Conservation (phyloP, 164 flowering plant species). For the Aristolochia fimbriata region DNA sequence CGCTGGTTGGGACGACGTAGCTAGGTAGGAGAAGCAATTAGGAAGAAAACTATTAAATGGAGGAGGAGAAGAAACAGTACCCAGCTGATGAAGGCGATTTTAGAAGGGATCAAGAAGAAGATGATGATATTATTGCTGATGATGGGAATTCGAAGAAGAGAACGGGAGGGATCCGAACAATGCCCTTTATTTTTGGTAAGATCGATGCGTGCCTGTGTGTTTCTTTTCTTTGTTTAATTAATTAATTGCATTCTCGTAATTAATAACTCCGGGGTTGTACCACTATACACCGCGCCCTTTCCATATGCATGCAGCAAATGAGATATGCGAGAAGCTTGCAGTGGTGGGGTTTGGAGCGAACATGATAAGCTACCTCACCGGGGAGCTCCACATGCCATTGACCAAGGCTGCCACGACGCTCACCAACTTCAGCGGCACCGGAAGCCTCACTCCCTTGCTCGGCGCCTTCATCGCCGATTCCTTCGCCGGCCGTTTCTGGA, state of each 20-base stretch:
- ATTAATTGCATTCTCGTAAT: neutral
- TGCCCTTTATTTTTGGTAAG: conserved; percentile 84
- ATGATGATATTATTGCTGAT: neutral
- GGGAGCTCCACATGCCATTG: conserved; percentile 67
- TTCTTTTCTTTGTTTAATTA: neutral
- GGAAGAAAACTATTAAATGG: conserved; percentile 2
- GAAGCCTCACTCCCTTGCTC: conserved; percentile 77
- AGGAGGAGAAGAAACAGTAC: neutral
- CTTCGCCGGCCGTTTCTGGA: conserved; percentile 84
- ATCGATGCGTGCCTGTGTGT: neutral
- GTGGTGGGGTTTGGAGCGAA: conserved; percentile 79
- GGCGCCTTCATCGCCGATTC: conserved; percentile 89
- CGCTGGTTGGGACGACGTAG: no score
- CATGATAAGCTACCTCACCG: conserved; percentile 81
- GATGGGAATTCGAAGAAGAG: conserved; percentile 11
- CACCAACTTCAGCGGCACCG: conserved; percentile 84
- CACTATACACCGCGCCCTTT: neutral
- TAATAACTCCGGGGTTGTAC: neutral
- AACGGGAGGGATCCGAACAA: conserved; percentile 60
- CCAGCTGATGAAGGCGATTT: neutral
- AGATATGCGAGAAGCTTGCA: conserved; percentile 83
- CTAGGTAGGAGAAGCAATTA: no score
- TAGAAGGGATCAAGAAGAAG: conserved; percentile 23
- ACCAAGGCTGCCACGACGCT: conserved; percentile 89
- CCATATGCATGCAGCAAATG: conserved; percentile 52